These are phyloP conservation scores for Anthostomella pinea DNA, from an alignment of 2,329 filamentous ascomycete genomes.

Conservation along the genomic window DNA sequence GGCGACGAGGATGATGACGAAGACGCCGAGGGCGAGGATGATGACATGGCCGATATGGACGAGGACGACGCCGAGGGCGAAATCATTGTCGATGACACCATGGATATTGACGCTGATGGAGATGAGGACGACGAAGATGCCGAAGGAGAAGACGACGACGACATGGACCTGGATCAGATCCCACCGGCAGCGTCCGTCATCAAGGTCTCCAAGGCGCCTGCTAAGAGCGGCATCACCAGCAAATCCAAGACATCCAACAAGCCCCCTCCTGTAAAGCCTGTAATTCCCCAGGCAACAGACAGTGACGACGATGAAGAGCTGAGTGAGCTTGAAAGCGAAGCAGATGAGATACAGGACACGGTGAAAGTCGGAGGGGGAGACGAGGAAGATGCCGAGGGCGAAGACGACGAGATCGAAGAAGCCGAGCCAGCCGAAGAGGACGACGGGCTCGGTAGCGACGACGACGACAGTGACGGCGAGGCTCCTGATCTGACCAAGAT, in stretches of 20 bases:
- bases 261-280: slow-evolving; percentile 30
- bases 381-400: slow-evolving; percentile 40
- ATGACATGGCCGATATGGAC: slow-evolving; percentile 38
- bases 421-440: slow-evolving; percentile 35
- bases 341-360: slow-evolving; percentile 45
- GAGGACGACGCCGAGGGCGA: slow-evolving; percentile 34
- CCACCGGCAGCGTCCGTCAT: slow-evolving; percentile 41
- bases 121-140: slow-evolving; percentile 42
- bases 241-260: slow-evolving; percentile 32
- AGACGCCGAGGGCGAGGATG: slow-evolving; percentile 35
- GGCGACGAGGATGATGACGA: slow-evolving; percentile 35
- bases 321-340: slow-evolving; percentile 54
- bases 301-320: slow-evolving; percentile 56
- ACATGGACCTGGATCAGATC: slow-evolving; percentile 41
- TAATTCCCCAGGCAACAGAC: slow-evolving; percentile 32
- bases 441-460: slow-evolving; percentile 42
- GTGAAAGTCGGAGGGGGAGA: slow-evolving; percentile 39
- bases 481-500: slow-evolving; percentile 57
- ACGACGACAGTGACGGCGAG: slow-evolving; percentile 46
- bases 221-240: slow-evolving; percentile 26
- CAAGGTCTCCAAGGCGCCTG: slow-evolving; percentile 47
- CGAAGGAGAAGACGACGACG: slow-evolving; percentile 51
- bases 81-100: slow-evolving; percentile 33
- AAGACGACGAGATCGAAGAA: slow-evolving; percentile 46
- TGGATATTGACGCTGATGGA: slow-evolving; percentile 45